A percentile compares a stretch with the other conserved stretches of the same genome.
Evolutionary conservation across 176 grass and related monocot species (phyloP).

Genomic region (Dendrocalamus sinicus): DNA sequence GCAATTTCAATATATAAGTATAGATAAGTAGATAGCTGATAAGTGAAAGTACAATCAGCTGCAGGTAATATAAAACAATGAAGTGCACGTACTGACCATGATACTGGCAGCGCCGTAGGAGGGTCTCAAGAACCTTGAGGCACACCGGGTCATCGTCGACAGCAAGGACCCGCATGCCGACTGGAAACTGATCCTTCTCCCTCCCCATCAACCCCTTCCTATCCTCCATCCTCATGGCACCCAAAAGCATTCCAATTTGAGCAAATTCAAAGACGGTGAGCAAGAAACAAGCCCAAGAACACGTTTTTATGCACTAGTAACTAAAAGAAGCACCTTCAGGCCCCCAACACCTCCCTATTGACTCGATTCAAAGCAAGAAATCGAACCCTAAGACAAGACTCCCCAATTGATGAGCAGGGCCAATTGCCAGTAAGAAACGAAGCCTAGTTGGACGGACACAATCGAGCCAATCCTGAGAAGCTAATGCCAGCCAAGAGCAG

Average conservation of each 20-base stretch:
- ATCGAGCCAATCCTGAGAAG: not conserved
- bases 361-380: constrained; percentile 5
- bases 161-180: constrained; percentile 84
- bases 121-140: constrained; percentile 64
- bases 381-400: not conserved
- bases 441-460: not conserved
- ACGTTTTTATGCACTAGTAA: not conserved
- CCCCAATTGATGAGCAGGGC: not conserved
- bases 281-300: not conserved
- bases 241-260: constrained; percentile 32
- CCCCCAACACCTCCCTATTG: not conserved
- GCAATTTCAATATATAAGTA: not conserved
- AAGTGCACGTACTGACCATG: constrained; percentile 32
- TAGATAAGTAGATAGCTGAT: not conserved
- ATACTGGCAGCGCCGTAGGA: constrained; percentile 58
- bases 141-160: constrained; percentile 77
- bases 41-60: not conserved
- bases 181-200: constrained; percentile 64
- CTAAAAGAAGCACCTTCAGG: not conserved
- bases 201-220: constrained; percentile 35
- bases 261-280: not conserved
- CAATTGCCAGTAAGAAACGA: constrained; percentile 5
- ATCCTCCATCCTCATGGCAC: constrained; percentile 39
- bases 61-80: not conserved
- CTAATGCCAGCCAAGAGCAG: constrained; percentile 11